phyloP scores from a whole-genome alignment of 495 filamentous ascomycete genomes.

The Hypoxylon fuscum region DNA sequence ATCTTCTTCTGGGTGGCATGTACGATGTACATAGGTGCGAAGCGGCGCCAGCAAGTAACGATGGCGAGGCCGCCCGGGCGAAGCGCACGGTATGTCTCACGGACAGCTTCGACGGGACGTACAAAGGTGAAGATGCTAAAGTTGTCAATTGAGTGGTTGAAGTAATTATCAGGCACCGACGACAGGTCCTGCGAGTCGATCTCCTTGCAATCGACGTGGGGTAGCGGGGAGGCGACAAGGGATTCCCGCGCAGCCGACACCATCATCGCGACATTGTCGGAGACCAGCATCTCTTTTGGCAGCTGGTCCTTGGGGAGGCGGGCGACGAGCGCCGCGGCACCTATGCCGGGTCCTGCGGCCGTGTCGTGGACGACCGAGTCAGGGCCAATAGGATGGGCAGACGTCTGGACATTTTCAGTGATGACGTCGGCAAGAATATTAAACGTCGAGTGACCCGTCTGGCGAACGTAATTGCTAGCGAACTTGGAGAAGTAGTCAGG shows the following conservation, averaged over 20 bases:
- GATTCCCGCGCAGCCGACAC: conserved; percentile 35
- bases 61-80: conserved; percentile 46
- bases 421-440: conserved; percentile 38
- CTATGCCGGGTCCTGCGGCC: conserved; percentile 48
- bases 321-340: conserved; percentile 40
- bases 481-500: conserved; percentile 45
- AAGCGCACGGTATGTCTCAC: conserved; percentile 49
- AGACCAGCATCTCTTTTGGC: conserved; percentile 39
- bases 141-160: conserved; percentile 54
- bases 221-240: conserved; percentile 28
- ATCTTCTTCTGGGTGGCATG: conserved; percentile 41
- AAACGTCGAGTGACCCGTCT: conserved; percentile 45
- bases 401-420: conserved; percentile 33
- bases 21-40: conserved; percentile 39
- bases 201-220: conserved; percentile 29
- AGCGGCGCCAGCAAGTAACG: conserved; percentile 47
- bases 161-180: conserved; percentile 35
- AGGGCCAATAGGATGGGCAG: conserved; percentile 32
- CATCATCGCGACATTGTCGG: conserved; percentile 43
- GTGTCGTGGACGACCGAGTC: conserved; percentile 47
- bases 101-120: conserved; percentile 37
- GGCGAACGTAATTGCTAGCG: conserved; percentile 37
- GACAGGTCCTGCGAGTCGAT: conserved; percentile 40
- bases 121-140: conserved; percentile 48
- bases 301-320: conserved; percentile 34